Percentiles rank a stretch among this genome's conserved stretches.
phyloP scores from a whole-genome alignment of 225 moss, liverwort and hornwort species.

The Bryum argenteum region DNA sequence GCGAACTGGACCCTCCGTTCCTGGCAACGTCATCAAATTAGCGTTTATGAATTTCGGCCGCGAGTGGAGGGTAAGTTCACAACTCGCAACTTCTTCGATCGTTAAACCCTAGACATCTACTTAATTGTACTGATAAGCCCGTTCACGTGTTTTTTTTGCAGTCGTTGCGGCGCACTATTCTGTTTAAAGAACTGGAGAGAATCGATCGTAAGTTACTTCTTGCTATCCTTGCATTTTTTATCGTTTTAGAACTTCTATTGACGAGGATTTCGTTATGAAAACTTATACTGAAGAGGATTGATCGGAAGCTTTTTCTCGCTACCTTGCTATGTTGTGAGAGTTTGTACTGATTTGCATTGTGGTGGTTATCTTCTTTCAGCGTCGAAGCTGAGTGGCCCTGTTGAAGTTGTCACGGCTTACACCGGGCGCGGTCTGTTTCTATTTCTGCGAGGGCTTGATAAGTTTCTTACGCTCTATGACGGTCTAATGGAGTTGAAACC shows the following conservation, averaged over 20 bases:
- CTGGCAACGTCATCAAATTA: conserved; percentile 59
- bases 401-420: conserved; percentile 62
- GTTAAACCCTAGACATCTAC: not conserved
- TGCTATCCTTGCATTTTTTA: no score
- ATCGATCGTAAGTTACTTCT: conserved; percentile 52
- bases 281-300: no score
- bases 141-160: conserved; percentile 29
- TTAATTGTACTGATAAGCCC: not conserved
- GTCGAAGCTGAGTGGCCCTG: conserved; percentile 37
- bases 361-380: conserved; percentile 38
- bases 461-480: conserved; percentile 75
- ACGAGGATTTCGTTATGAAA: no score
- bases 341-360: conserved; percentile 3
- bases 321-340: not conserved
- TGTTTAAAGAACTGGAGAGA: conserved; percentile 56
- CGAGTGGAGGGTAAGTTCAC: conserved; percentile 76
- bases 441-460: conserved; percentile 75
- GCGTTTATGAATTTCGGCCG: conserved; percentile 92
- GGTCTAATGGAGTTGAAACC: conserved; percentile 71
- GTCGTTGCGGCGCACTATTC: conserved; percentile 82
- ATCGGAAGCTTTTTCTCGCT: not conserved
- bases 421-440: conserved; percentile 78
- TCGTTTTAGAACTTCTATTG: no score
- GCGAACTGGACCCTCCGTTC: conserved; percentile 73
- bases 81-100: not conserved